A percentile compares a stretch with the other conserved stretches of the same genome.
These are phyloP conservation scores for Agroathelia rolfsii DNA, from an alignment of 1,284 basidiomycete species.

Conservation along the genomic window DNA sequence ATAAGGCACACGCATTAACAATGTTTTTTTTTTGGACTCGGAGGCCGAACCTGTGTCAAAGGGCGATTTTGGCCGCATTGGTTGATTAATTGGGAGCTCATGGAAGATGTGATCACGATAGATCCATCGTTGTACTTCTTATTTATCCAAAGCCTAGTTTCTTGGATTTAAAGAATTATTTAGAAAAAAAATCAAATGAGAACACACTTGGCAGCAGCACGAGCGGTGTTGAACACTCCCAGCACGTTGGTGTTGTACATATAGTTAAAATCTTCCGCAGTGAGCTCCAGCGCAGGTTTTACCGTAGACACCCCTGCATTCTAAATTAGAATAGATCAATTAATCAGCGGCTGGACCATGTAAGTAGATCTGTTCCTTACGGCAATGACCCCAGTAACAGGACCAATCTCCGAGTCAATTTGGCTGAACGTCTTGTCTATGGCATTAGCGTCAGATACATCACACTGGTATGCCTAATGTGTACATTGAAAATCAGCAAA, in stretches of 20 bases:
- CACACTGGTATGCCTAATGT: slow-evolving; percentile 31
- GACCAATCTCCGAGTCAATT: slow-evolving; percentile 30
- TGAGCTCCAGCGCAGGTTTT: slow-evolving; percentile 37
- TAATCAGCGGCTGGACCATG: neutral
- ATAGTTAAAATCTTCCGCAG: slow-evolving; percentile 30
- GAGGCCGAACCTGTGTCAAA: slow-evolving; percentile 24
- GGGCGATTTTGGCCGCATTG: slow-evolving; percentile 22
- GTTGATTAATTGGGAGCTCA: slow-evolving; percentile 42
- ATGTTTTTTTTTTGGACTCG: neutral
- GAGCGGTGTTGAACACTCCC: slow-evolving; percentile 34
- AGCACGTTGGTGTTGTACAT: slow-evolving; percentile 29
- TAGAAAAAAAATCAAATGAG: neutral
- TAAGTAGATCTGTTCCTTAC: slow-evolving; percentile 17
- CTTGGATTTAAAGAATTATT: neutral
- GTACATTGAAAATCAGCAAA: too few species aligned
- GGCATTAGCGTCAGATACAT: slow-evolving; percentile 26
- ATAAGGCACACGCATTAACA: neutral
- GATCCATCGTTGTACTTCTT: slow-evolving; percentile 18
- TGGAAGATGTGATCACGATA: slow-evolving; percentile 40
- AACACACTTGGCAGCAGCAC: slow-evolving; percentile 28
- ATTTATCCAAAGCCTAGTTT: slow-evolving; percentile 18
- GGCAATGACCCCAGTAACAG: slow-evolving; percentile 29
- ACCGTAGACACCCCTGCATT: slow-evolving; percentile 39
- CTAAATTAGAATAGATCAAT: slow-evolving; percentile 12
- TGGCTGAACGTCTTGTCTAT: slow-evolving; percentile 25